Percentiles rank a stretch among this genome's conserved stretches.
These are phyloP conservation scores for Penstemon eatonii DNA, from an alignment of 257 asterid genomes.

Conservation along the genomic window DNA sequence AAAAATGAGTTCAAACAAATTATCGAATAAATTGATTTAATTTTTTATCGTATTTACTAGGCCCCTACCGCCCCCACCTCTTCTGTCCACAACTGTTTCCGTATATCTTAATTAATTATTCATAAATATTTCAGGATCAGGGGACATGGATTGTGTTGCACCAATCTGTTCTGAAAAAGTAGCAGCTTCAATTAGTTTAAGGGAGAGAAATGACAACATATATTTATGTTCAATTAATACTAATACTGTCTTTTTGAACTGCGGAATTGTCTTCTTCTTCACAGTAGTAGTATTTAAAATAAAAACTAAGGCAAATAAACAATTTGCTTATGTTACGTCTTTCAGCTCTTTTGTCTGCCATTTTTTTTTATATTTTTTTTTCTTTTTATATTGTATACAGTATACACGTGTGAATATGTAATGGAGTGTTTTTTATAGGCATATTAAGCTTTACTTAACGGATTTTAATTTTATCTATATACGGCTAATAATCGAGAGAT, in stretches of 20 bases:
- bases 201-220: neutral
- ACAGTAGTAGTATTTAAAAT: neutral
- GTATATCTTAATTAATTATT: no score
- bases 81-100: no score
- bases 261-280: neutral
- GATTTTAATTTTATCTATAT: neutral
- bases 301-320: constrained; percentile 12
- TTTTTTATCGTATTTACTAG: no score
- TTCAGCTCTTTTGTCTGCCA: constrained; percentile 21
- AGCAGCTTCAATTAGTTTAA: neutral
- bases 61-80: no score
- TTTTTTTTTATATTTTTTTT: neutral
- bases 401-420: no score
- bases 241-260: neutral
- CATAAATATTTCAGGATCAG: no score
- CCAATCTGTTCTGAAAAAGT: constrained; percentile 1
- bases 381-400: neutral
- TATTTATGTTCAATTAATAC: neutral
- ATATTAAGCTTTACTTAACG: neutral
- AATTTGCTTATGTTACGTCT: constrained; percentile 24
- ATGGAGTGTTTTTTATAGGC: no score
- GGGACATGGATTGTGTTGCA: neutral
- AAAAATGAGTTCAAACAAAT: no score
- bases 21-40: no score
- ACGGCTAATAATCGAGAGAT: no score